phyloP scores from a whole-genome alignment of 2,329 filamentous ascomycete species.

The Aspergillus fumigatus region DNA sequence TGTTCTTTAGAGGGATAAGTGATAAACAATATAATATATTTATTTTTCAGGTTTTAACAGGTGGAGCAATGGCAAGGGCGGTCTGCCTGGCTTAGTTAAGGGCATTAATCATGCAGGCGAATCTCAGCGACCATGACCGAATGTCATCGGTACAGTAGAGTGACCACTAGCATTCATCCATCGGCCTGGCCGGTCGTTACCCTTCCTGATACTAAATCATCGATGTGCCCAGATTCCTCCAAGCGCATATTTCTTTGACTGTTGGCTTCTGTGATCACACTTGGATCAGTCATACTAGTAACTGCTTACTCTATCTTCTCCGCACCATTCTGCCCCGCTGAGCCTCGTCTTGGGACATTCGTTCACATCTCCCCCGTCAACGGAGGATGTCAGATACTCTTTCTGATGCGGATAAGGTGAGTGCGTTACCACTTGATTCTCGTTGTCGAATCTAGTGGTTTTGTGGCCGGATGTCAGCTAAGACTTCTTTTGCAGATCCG shows the following conservation, averaged over 20 bases:
- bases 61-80: neutral
- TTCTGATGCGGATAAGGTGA: conserved; percentile 48
- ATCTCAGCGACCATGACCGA: conserved; percentile 31
- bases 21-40: no score
- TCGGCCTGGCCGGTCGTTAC: neutral
- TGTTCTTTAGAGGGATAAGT: neutral
- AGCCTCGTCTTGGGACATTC: neutral
- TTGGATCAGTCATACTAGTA: neutral
- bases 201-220: neutral
- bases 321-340: conserved; percentile 3
- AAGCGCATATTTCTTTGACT: neutral
- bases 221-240: neutral
- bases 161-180: conserved; percentile 3
- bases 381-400: conserved; percentile 41
- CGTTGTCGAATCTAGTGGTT: neutral
- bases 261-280: neutral
- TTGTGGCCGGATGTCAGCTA: conserved; percentile 6
- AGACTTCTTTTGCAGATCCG: conserved; percentile 51
- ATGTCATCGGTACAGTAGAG: conserved; percentile 11
- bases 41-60: neutral
- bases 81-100: conserved; percentile 21
- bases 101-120: conserved; percentile 15
- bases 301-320: neutral
- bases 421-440: conserved; percentile 8
- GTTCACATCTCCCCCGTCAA: neutral